Evolutionary conservation across 2,329 filamentous ascomycete species (phyloP).

Genomic region (Gyromitra esculenta): DNA sequence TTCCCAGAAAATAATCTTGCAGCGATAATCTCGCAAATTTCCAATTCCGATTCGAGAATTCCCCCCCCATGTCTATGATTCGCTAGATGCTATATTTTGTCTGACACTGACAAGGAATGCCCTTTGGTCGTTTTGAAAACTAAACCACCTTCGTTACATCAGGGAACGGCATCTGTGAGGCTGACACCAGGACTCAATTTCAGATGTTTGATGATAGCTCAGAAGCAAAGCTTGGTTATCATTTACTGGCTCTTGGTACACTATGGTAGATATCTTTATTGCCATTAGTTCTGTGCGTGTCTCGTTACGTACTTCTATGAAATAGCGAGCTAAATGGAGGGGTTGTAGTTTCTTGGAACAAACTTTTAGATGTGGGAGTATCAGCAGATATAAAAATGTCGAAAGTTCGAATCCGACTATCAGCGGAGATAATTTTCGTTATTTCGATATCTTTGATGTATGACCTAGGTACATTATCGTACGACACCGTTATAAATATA

Average conservation of each 20-base stretch:
- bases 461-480: background rate
- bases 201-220: constrained; percentile 3
- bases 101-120: constrained; percentile 27
- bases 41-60: constrained; percentile 20
- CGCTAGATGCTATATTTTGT: background rate
- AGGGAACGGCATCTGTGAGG: background rate
- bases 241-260: background rate
- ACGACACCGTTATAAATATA: background rate
- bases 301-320: constrained; percentile 9
- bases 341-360: background rate
- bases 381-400: background rate
- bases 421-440: background rate
- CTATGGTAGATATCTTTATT: background rate
- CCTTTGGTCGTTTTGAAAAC: constrained; percentile 26
- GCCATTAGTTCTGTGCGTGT: background rate
- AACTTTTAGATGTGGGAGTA: background rate
- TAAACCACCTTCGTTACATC: constrained; percentile 20
- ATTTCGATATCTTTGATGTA: background rate
- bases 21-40: constrained; percentile 20
- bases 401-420: background rate
- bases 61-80: constrained; percentile 18
- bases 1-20: background rate
- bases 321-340: background rate
- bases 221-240: constrained; percentile 4
- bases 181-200: background rate